Evolutionary conservation across 192 early-diverging fungal species (phyloP).

Genomic region (Lobulomyces angularis): DNA sequence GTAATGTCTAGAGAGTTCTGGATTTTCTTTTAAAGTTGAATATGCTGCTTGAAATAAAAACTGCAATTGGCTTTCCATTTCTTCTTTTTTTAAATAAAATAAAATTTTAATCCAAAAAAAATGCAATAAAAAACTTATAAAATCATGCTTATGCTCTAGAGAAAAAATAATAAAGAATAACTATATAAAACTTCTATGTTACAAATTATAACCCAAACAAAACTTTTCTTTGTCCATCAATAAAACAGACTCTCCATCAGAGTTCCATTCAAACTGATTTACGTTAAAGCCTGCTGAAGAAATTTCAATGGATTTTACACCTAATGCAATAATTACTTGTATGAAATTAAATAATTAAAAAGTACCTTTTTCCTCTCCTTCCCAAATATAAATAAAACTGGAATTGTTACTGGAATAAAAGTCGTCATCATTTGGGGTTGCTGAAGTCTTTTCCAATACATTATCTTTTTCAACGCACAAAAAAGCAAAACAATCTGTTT

Average conservation of each 20-base stretch:
- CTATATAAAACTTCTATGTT: not conserved
- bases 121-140: not conserved
- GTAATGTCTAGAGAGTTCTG: no score
- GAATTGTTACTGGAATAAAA: constrained; percentile 1
- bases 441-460: not conserved
- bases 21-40: no score
- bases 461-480: constrained; percentile 50
- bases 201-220: no score
- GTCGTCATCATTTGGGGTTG: not conserved
- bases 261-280: constrained; percentile 48
- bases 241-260: constrained; percentile 53
- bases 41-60: no score
- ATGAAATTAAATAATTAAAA: constrained; percentile 2
- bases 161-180: not conserved
- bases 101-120: constrained; percentile 2
- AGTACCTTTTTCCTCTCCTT: constrained; percentile 8
- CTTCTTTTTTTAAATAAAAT: constrained; percentile 2
- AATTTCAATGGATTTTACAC: constrained; percentile 10
- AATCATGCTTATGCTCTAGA: not conserved
- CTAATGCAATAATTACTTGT: not conserved
- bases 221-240: constrained; percentile 67
- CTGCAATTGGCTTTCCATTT: no score
- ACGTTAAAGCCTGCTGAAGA: constrained; percentile 49
- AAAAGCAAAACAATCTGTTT: constrained; percentile 39
- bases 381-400: constrained; percentile 52